Percentiles rank a stretch among this genome's conserved stretches.
These are phyloP conservation scores for Coemansia sp. DNA, from an alignment of 192 early-diverging fungal genomes.

Conservation along the genomic window DNA sequence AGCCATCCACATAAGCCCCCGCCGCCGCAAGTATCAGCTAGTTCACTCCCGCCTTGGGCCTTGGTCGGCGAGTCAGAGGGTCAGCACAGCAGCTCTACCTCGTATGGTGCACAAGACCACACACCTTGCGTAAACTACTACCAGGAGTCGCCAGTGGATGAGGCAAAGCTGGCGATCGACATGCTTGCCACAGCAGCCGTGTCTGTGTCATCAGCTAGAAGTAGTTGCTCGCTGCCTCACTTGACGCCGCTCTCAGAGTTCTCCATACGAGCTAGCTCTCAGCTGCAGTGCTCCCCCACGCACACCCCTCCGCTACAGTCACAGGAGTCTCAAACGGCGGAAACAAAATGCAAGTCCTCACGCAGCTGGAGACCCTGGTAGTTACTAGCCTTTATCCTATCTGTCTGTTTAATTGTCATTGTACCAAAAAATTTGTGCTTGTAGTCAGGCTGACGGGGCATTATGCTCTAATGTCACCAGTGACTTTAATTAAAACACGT, in stretches of 20 bases:
- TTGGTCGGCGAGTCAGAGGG: neutral
- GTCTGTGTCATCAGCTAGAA: constrained; percentile 41
- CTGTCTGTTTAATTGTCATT: too few species aligned
- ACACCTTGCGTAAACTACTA: constrained; percentile 8
- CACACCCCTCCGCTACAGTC: constrained; percentile 15
- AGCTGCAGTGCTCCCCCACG: constrained; percentile 17
- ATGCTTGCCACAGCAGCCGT: constrained; percentile 51
- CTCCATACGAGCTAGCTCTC: constrained; percentile 22
- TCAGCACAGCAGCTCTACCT: neutral
- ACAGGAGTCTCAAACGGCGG: constrained; percentile 12
- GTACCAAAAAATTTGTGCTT: too few species aligned
- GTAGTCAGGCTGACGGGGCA: neutral
- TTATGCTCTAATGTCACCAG: neutral
- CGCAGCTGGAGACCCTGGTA: constrained; percentile 50
- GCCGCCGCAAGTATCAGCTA: neutral
- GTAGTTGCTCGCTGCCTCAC: constrained; percentile 45
- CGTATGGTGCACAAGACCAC: constrained; percentile 1
- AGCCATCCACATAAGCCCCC: neutral
- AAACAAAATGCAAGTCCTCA: constrained; percentile 8
- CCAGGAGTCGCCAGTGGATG: constrained; percentile 34
- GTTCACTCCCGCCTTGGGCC: neutral
- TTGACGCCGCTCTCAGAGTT: constrained; percentile 53
- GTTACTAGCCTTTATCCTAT: neutral
- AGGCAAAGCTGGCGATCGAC: constrained; percentile 51
- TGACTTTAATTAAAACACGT: neutral